Conservation (phyloP, 345 rosid genomes). For the Passiflora organensis region DNA sequence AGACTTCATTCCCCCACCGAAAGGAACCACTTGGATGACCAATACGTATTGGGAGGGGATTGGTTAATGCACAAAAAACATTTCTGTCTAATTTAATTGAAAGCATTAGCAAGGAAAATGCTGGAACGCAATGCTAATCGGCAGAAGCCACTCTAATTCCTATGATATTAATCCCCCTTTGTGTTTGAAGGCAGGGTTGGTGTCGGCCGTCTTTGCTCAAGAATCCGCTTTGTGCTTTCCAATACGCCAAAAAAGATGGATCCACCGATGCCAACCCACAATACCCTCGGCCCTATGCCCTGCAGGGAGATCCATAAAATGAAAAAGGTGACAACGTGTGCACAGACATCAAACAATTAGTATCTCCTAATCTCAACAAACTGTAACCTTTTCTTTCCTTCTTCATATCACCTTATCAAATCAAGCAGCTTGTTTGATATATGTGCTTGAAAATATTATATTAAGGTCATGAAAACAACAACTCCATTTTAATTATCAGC, state of each 20-base stretch:
- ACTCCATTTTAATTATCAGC: background rate
- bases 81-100: too few species aligned
- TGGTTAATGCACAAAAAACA: too few species aligned
- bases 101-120: too few species aligned
- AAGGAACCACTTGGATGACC: too few species aligned
- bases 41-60: too few species aligned
- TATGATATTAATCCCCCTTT: slow-evolving; percentile 6
- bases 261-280: slow-evolving; percentile 94
- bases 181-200: background rate
- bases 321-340: background rate
- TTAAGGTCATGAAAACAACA: background rate
- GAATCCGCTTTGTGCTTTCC: slow-evolving; percentile 71
- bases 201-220: slow-evolving; percentile 36
- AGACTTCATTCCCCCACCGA: too few species aligned
- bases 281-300: slow-evolving; percentile 85
- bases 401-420: background rate
- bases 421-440: background rate
- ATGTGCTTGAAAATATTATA: background rate
- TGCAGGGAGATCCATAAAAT: slow-evolving; percentile 18
- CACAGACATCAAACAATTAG: background rate
- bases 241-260: slow-evolving; percentile 85
- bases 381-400: background rate
- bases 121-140: too few species aligned
- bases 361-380: background rate
- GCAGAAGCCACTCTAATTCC: too few species aligned